Conservation (phyloP, 1,139 yeast species). For the Sugiyamaella xylanicola region DNA sequence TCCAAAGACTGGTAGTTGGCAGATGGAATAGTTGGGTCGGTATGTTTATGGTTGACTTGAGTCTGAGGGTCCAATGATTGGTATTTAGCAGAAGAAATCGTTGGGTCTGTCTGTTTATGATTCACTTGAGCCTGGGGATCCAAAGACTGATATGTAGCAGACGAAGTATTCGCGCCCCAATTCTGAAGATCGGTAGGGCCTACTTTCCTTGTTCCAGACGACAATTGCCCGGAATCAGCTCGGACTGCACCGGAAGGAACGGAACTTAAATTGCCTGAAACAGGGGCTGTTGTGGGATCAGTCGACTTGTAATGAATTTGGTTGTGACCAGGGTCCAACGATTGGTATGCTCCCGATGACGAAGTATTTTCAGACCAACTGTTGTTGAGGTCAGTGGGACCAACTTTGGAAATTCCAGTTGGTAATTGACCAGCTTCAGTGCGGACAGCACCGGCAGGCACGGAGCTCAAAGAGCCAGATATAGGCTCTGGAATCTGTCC, state of each 20-base stretch:
- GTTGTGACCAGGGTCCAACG: slow-evolving; percentile 5
- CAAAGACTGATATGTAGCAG: background rate
- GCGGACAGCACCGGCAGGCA: background rate
- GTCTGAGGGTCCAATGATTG: slow-evolving; percentile 6
- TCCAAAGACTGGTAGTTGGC: background rate
- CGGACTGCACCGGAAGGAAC: background rate
- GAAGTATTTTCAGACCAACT: slow-evolving; percentile 11
- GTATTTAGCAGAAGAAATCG: background rate
- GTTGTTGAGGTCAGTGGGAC: slow-evolving; percentile 17
- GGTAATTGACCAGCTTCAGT: background rate
- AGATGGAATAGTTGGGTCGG: background rate
- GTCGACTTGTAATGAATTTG: background rate
- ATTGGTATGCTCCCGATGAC: background rate
- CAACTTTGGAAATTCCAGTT: slow-evolving; percentile 7
- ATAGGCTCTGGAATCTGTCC: background rate
- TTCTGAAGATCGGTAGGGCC: slow-evolving; percentile 19
- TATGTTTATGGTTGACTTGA: background rate
- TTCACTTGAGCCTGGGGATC: background rate
- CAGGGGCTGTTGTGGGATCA: background rate
- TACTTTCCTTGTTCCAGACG: slow-evolving; percentile 4
- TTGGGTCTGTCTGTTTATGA: background rate
- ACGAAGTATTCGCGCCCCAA: slow-evolving; percentile 5
- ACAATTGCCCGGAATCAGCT: background rate
- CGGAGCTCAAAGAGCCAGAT: background rate
- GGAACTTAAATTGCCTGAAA: background rate